A percentile compares a stretch with the other conserved stretches of the same genome.
phyloP scores from a whole-genome alignment of 2,329 filamentous ascomycete species.

The Proliferodiscus dingleyae region DNA sequence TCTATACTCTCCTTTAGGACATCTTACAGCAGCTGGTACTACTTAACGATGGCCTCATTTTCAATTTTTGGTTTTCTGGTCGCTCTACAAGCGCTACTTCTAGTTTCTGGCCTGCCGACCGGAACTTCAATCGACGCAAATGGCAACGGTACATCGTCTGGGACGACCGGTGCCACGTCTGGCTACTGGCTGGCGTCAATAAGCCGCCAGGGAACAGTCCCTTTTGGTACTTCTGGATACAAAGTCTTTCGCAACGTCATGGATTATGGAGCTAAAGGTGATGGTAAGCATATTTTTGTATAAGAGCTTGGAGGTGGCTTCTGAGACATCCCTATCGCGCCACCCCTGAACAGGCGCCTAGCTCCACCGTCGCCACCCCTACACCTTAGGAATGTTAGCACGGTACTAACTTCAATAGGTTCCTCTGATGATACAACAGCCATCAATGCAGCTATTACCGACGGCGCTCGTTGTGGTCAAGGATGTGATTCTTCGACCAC shows the following conservation, averaged over 20 bases:
- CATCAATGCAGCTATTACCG: conserved; percentile 77
- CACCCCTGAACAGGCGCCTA: no score
- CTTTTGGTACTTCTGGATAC: conserved; percentile 47
- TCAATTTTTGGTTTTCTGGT: conserved; percentile 27
- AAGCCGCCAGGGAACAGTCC: conserved; percentile 29
- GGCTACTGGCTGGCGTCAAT: conserved; percentile 31
- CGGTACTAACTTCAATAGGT: no score
- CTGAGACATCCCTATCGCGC: no score
- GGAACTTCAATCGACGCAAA: conserved; percentile 7
- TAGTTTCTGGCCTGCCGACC: conserved; percentile 24
- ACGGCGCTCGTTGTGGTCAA: conserved; percentile 73
- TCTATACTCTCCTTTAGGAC: conserved; percentile 27
- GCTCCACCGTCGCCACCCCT: no score
- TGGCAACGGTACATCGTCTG: conserved; percentile 1
- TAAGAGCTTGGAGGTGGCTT: no score
- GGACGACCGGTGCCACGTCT: conserved; percentile 15
- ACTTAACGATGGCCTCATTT: conserved; percentile 31
- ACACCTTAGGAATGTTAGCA: no score
- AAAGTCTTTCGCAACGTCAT: conserved; percentile 73
- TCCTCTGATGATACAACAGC: conserved; percentile 76
- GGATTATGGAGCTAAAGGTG: conserved; percentile 69
- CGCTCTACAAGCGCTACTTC: conserved; percentile 24
- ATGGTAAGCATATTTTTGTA: no score
- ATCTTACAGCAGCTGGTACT: conserved; percentile 31
- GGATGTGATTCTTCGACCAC: conserved; percentile 79